A percentile compares a stretch with the other conserved stretches of the same genome.
These are phyloP conservation scores for Suillus variegatus DNA, from an alignment of 768 basidiomycete species.

Conservation along the genomic window DNA sequence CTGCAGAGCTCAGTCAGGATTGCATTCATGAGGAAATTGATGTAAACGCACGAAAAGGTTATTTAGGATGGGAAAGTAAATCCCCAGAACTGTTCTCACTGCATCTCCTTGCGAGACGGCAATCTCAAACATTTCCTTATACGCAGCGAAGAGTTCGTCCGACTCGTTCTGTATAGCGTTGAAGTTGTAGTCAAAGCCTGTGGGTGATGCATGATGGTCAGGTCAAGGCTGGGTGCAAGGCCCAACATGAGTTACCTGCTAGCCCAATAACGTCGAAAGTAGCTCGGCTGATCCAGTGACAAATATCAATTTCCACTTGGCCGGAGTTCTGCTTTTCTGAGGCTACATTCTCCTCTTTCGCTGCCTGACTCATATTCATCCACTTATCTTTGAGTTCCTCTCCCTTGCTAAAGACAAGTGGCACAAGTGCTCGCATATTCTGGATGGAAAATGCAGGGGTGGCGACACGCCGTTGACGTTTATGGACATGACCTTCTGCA, in stretches of 20 bases:
- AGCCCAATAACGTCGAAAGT: constrained; percentile 92
- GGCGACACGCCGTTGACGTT: constrained; percentile 75
- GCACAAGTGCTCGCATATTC: constrained; percentile 69
- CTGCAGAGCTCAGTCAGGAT: constrained; percentile 33
- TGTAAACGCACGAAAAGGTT: constrained; percentile 53
- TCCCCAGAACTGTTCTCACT: constrained; percentile 46
- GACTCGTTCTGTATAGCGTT: constrained; percentile 78
- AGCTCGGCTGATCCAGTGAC: constrained; percentile 77
- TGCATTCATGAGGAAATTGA: neutral
- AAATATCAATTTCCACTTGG: constrained; percentile 62
- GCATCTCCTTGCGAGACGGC: constrained; percentile 58
- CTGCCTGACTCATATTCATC: constrained; percentile 45
- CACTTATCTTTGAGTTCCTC: constrained; percentile 61
- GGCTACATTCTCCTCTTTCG: constrained; percentile 21
- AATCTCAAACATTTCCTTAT: constrained; percentile 83
- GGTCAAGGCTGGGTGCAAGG: neutral
- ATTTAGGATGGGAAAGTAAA: constrained; percentile 61
- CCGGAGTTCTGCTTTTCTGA: constrained; percentile 22
- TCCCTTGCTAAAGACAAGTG: constrained; percentile 72
- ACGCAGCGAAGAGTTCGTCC: constrained; percentile 76
- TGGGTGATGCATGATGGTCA: neutral
- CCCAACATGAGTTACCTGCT: constrained; percentile 55
- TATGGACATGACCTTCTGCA: constrained; percentile 77
- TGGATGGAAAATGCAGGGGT: constrained; percentile 80
- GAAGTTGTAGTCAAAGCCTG: constrained; percentile 88